Percentiles rank a stretch among this genome's conserved stretches.
Evolutionary conservation across 1,284 basidiomycete genomes (phyloP).

Genomic region (Phellopilus nigrolimitatus): DNA sequence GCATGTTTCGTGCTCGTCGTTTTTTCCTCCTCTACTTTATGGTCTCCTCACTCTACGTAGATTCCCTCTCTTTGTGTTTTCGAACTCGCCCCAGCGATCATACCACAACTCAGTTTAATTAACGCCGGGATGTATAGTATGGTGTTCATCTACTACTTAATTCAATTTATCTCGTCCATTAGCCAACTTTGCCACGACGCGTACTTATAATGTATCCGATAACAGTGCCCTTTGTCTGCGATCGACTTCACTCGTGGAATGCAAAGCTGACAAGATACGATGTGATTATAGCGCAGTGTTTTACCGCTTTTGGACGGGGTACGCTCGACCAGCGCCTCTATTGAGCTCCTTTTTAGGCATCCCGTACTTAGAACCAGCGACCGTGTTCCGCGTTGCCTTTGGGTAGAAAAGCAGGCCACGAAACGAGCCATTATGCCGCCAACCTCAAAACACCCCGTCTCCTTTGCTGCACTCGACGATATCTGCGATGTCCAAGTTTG

Average conservation of each 20-base stretch:
- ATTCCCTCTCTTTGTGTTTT: constrained; percentile 1
- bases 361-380: neutral
- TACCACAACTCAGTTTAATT: constrained; percentile 3
- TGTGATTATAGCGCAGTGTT: neutral
- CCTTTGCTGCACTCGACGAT: neutral
- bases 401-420: neutral
- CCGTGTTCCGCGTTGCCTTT: neutral
- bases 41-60: constrained; percentile 9
- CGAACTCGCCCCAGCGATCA: constrained; percentile 11
- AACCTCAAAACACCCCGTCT: neutral
- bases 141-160: neutral
- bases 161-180: neutral
- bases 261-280: neutral
- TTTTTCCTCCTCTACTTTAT: constrained; percentile 1
- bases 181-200: neutral
- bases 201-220: neutral
- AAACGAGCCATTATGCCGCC: neutral
- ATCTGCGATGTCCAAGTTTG: neutral
- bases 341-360: neutral
- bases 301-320: neutral
- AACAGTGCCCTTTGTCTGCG: neutral
- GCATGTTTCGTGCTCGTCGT: neutral
- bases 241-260: neutral
- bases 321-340: neutral
- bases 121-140: constrained; percentile 8